Conservation (phyloP, 768 basidiomycete genomes). For the Boletus sp. region DNA sequence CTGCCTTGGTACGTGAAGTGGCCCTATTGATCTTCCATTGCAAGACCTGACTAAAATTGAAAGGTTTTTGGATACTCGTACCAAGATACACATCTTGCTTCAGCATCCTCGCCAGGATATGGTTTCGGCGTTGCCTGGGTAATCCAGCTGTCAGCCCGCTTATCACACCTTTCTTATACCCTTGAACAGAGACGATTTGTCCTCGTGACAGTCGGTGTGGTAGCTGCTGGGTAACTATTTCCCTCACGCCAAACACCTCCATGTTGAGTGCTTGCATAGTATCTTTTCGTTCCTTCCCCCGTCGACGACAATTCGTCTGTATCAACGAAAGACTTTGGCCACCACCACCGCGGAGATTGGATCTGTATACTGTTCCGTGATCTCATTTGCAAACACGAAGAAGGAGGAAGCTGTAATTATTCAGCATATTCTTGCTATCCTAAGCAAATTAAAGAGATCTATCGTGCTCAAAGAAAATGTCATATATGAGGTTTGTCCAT, state of each 20-base stretch:
- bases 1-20: slow-evolving; percentile 47
- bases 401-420: slow-evolving; percentile 51
- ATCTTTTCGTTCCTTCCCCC: slow-evolving; percentile 73
- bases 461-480: slow-evolving; percentile 55
- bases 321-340: slow-evolving; percentile 68
- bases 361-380: slow-evolving; percentile 68
- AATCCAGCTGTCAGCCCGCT: slow-evolving; percentile 8
- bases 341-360: slow-evolving; percentile 70
- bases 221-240: slow-evolving; percentile 66
- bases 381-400: slow-evolving; percentile 66
- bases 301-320: slow-evolving; percentile 69
- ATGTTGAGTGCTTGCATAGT: slow-evolving; percentile 33
- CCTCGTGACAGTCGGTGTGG: slow-evolving; percentile 68
- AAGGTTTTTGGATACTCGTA: slow-evolving; percentile 77
- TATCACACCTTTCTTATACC: not conserved
- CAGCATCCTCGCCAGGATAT: slow-evolving; percentile 52
- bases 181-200: slow-evolving; percentile 57
- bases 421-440: slow-evolving; percentile 67
- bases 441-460: slow-evolving; percentile 69
- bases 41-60: not conserved
- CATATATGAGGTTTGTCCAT: slow-evolving; percentile 56
- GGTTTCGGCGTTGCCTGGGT: slow-evolving; percentile 77
- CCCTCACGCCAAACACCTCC: not conserved
- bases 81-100: slow-evolving; percentile 50
- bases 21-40: not conserved